Percentiles rank a stretch among this genome's conserved stretches.
Conservation (phyloP, 805 yeast genomes). For the Yamadazyma insecticola region DNA sequence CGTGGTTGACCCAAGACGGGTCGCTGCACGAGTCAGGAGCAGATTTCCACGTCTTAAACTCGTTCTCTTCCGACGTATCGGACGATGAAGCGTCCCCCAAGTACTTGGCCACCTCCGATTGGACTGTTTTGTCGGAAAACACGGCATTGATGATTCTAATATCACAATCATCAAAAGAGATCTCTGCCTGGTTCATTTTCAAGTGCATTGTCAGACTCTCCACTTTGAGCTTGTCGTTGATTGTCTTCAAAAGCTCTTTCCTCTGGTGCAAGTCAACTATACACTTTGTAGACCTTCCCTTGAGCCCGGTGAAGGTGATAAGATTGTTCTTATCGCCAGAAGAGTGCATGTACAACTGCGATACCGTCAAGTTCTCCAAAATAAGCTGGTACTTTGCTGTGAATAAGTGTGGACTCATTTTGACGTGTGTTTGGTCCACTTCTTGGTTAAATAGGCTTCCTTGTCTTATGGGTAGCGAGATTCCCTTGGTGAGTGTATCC, state of each 20-base stretch:
- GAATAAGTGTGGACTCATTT: slow-evolving; percentile 35
- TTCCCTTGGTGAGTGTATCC: slow-evolving; percentile 27
- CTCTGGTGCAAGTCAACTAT: slow-evolving; percentile 38
- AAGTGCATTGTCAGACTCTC: slow-evolving; percentile 43
- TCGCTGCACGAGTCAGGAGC: too few relatives aligned
- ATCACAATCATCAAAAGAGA: slow-evolving; percentile 66
- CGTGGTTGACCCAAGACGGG: slow-evolving; percentile 72
- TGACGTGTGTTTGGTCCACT: slow-evolving; percentile 22
- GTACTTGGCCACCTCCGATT: slow-evolving; percentile 13
- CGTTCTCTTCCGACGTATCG: neutral
- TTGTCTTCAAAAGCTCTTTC: slow-evolving; percentile 30
- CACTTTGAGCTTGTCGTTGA: slow-evolving; percentile 33
- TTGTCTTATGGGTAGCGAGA: slow-evolving; percentile 31
- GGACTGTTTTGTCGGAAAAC: slow-evolving; percentile 51
- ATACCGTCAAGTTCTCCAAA: slow-evolving; percentile 35
- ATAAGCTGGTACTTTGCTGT: slow-evolving; percentile 39
- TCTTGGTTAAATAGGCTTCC: slow-evolving; percentile 26
- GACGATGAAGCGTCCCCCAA: slow-evolving; percentile 3
- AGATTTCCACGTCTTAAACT: too few relatives aligned
- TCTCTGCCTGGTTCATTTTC: slow-evolving; percentile 62
- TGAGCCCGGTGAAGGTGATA: slow-evolving; percentile 35
- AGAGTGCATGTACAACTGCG: slow-evolving; percentile 32
- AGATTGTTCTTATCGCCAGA: slow-evolving; percentile 18
- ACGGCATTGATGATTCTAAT: slow-evolving; percentile 60
- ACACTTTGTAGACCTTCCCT: slow-evolving; percentile 30